These are phyloP conservation scores for Patellifolia procumbens DNA, from an alignment of 179 eudicot genomes.

Conservation along the genomic window DNA sequence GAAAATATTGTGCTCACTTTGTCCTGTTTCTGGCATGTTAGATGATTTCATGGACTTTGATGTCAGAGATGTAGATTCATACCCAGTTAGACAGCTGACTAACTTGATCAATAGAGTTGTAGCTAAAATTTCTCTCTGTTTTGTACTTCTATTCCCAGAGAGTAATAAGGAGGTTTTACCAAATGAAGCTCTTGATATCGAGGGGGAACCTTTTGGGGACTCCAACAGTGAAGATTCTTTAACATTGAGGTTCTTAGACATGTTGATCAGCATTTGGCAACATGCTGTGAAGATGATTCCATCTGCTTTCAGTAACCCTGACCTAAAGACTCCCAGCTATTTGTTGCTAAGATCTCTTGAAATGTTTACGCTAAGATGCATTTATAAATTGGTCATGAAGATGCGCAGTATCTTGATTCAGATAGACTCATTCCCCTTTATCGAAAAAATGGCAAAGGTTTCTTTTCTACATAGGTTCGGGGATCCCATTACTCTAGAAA, in stretches of 20 bases:
- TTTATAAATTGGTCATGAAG: slow-evolving; percentile 46
- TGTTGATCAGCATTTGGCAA: slow-evolving; percentile 66
- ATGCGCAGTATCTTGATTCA: slow-evolving; percentile 48
- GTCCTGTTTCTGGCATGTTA: slow-evolving; percentile 33
- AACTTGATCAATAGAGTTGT: slow-evolving; percentile 56
- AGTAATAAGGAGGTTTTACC: slow-evolving; percentile 23
- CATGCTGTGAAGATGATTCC: slow-evolving; percentile 56
- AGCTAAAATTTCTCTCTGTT: slow-evolving; percentile 63
- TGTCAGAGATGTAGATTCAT: slow-evolving; percentile 31
- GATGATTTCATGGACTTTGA: slow-evolving; percentile 49
- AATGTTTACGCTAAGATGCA: slow-evolving; percentile 46
- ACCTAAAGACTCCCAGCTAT: slow-evolving; percentile 25
- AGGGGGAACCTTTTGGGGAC: slow-evolving; percentile 25
- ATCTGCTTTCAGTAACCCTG: slow-evolving; percentile 25
- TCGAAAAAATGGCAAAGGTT: slow-evolving; percentile 56
- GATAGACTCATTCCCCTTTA: slow-evolving; percentile 54
- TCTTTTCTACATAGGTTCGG: slow-evolving; percentile 78
- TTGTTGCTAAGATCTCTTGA: slow-evolving; percentile 65
- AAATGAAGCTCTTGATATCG: slow-evolving; percentile 31
- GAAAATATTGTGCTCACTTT: slow-evolving; percentile 57
- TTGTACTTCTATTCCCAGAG: slow-evolving; percentile 56
- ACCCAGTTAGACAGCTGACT: slow-evolving; percentile 49
- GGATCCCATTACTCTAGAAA: slow-evolving; percentile 61
- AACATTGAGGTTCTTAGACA: slow-evolving; percentile 50
- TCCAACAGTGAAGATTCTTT: slow-evolving; percentile 34